A percentile compares a stretch with the other conserved stretches of the same genome.
These are phyloP conservation scores for Diplocarpon rosae DNA, from an alignment of 2,329 filamentous ascomycete genomes.

Conservation along the genomic window DNA sequence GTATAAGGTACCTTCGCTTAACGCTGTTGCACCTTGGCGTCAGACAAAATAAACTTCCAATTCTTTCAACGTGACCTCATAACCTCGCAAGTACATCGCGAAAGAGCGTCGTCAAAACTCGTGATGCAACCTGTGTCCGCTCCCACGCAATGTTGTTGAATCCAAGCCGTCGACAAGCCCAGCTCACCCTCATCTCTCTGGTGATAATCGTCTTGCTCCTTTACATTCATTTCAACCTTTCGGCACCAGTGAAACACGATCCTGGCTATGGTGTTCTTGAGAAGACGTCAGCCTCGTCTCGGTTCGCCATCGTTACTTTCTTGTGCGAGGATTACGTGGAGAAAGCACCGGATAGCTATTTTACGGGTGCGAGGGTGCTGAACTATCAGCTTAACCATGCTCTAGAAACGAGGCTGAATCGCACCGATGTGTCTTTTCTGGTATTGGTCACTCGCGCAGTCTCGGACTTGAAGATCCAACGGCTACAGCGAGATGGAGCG, in stretches of 20 bases:
- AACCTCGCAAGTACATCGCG: too few relatives aligned
- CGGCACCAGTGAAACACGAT: background rate
- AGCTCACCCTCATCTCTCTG: background rate
- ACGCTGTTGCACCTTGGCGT: too few relatives aligned
- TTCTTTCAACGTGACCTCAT: too few relatives aligned
- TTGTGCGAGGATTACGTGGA: slow-evolving; percentile 24
- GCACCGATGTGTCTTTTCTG: slow-evolving; percentile 28
- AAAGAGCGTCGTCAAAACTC: too few relatives aligned
- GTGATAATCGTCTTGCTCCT: background rate
- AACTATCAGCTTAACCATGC: slow-evolving; percentile 33
- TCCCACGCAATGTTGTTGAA: background rate
- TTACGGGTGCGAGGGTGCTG: slow-evolving; percentile 30
- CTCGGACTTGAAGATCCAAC: slow-evolving; percentile 25
- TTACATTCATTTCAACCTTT: background rate
- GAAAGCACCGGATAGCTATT: slow-evolving; percentile 29
- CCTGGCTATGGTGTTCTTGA: background rate
- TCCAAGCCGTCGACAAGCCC: background rate
- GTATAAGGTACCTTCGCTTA: too few relatives aligned
- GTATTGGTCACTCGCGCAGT: slow-evolving; percentile 29
- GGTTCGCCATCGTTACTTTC: slow-evolving; percentile 30
- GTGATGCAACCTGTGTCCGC: background rate
- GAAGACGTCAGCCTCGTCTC: background rate
- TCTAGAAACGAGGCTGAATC: slow-evolving; percentile 27
- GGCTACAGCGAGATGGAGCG: slow-evolving; percentile 31
- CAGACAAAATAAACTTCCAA: too few relatives aligned